Percentiles rank a stretch among this genome's conserved stretches.
phyloP scores from a whole-genome alignment of 2,329 filamentous ascomycete species.

The Colletotrichum phormii region DNA sequence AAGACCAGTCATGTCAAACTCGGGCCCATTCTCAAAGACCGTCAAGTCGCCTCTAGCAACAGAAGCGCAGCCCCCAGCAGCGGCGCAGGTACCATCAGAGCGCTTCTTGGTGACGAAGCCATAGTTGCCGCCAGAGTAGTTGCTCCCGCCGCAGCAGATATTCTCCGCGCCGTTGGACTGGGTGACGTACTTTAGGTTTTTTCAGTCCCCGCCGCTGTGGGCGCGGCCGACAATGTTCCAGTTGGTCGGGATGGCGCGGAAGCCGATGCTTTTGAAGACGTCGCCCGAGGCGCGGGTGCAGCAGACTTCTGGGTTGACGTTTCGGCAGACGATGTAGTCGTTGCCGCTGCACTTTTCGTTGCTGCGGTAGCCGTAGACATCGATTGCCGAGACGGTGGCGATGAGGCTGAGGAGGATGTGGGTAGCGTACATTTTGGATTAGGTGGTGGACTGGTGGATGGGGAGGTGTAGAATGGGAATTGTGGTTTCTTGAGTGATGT shows the following conservation, averaged over 20 bases:
- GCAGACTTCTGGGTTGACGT: neutral
- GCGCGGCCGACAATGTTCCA: neutral
- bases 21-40: neutral
- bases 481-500: neutral
- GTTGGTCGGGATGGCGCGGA: neutral
- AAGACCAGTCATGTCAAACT: neutral
- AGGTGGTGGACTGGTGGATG: neutral
- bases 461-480: neutral
- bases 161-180: neutral
- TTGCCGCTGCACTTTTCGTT: neutral
- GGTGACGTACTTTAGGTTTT: neutral
- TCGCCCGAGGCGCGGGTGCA: neutral
- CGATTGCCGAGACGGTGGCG: neutral
- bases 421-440: neutral
- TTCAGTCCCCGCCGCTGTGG: neutral
- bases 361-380: neutral
- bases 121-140: neutral
- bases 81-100: neutral
- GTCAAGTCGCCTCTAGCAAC: neutral
- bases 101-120: neutral
- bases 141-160: neutral
- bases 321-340: neutral
- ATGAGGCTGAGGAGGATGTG: neutral
- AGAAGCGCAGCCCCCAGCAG: neutral
- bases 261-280: neutral